These are phyloP conservation scores for Neurospora sp. DNA, from an alignment of 495 filamentous ascomycete species.

Conservation along the genomic window DNA sequence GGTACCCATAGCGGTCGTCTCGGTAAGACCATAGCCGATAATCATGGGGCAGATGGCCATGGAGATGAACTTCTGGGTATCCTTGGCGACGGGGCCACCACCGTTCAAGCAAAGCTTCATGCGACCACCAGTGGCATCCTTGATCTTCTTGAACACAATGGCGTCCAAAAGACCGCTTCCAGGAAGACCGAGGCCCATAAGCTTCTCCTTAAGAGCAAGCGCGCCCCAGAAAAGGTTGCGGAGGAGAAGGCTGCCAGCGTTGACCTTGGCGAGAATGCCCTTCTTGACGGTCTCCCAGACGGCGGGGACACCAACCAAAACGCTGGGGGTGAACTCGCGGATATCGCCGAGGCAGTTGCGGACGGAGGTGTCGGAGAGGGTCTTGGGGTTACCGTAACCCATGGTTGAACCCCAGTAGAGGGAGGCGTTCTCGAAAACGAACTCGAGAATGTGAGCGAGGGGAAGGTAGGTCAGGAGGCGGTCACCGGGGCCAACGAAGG, in stretches of 20 bases:
- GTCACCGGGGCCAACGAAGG: conserved; percentile 79
- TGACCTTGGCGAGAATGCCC: conserved; percentile 81
- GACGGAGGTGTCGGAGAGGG: conserved; percentile 80
- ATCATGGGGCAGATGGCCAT: conserved; percentile 86
- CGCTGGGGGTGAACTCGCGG: conserved; percentile 80
- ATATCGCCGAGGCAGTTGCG: conserved; percentile 95
- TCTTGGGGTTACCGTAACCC: conserved; percentile 94
- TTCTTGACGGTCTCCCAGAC: conserved; percentile 99
- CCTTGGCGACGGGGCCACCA: conserved; percentile 76
- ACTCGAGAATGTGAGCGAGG: conserved; percentile 91
- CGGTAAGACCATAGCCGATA: conserved; percentile 90
- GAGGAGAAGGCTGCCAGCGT: conserved; percentile 59
- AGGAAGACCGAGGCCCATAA: conserved; percentile 68
- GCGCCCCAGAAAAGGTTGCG: conserved; percentile 90
- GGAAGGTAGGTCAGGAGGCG: conserved; percentile 85
- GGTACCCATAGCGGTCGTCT: conserved; percentile 89
- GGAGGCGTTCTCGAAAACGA: conserved; percentile 90
- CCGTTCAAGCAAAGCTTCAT: conserved; percentile 78
- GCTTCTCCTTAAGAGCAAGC: conserved; percentile 69
- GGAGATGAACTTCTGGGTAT: conserved; percentile 80
- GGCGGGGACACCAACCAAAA: conserved; percentile 90
- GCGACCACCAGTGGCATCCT: conserved; percentile 78
- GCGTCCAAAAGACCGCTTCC: conserved; percentile 62
- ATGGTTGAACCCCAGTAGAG: conserved; percentile 93
- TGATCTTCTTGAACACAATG: conserved; percentile 82